Evolutionary conservation across 371 early-diverging fungal species (phyloP).

Genomic region (Mucor indicus): DNA sequence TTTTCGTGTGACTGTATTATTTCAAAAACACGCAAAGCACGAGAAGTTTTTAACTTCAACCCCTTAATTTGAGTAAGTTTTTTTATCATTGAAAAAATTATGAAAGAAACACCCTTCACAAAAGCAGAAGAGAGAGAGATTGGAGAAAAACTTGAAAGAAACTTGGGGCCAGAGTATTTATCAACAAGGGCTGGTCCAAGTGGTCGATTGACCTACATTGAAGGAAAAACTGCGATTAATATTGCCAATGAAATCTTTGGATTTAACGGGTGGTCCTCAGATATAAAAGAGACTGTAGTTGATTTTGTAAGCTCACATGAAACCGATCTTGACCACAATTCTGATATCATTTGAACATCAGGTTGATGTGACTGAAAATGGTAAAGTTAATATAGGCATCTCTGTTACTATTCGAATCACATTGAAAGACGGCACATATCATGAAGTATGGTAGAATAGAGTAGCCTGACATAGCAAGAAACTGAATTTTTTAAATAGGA

Average conservation of each 20-base stretch:
- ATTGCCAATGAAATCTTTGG: conserved; percentile 98
- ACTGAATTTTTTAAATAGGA: too few relatives aligned
- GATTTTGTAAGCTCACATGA: conserved; percentile 72
- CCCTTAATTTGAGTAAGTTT: too few relatives aligned
- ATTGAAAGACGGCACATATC: conserved; percentile 89
- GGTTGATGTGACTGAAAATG: conserved; percentile 48
- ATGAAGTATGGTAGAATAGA: conserved; percentile 66
- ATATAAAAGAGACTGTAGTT: conserved; percentile 68
- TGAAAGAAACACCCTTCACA: too few relatives aligned
- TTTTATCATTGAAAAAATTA: too few relatives aligned
- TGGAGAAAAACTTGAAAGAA: not conserved
- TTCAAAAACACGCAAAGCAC: too few relatives aligned
- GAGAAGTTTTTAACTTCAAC: too few relatives aligned
- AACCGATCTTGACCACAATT: not conserved
- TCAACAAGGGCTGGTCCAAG: conserved; percentile 12
- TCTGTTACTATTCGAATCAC: conserved; percentile 87
- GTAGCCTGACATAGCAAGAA: too few relatives aligned
- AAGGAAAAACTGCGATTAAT: conserved; percentile 87
- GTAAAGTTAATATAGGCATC: conserved; percentile 70
- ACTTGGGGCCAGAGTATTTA: conserved; percentile 20
- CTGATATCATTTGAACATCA: too few relatives aligned
- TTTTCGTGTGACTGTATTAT: too few relatives aligned
- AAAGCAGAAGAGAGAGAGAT: conserved; percentile 4
- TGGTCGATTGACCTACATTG: conserved; percentile 79
- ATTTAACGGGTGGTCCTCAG: conserved; percentile 95